Evolutionary conservation across 116 monocot genomes (phyloP), one percentile per base, ranked within the genome.

Genomic region (Dioscorea cayenensis): DNA sequence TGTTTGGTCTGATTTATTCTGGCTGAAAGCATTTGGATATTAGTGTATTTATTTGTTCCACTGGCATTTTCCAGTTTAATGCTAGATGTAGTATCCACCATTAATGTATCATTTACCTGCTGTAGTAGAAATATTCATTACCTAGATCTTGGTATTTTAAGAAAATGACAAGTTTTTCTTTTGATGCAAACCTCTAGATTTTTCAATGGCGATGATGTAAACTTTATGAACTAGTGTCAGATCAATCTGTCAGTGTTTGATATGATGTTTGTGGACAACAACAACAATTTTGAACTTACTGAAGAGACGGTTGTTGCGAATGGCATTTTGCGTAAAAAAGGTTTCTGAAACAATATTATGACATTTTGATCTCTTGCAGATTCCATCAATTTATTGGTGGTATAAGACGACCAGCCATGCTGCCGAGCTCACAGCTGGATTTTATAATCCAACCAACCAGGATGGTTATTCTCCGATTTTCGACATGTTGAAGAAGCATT

Each of bases 371-470:
- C 21, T 25, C 6, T 20, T 84, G 79, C 85, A 99, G 94, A 89
- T 94, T 84, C 94, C 99, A 58, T 78, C 86, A 65, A 77, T 94
- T 38, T 84, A 85, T 70, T 99, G 99, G 99, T 93, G 94, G 89
- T 99, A 91, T 64, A 91, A 74, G 64, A 85, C 99, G 18, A 62
- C 83, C 13, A 94, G 94, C 73, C 99, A 99, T 75, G 87, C 94
- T 70, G 83, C 94, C 61, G 94, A 99, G 77, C 82, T 94, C 32
- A 89, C 91, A 22, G 94, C 94, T 51, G 99, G 99, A 63, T 99
- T 81, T 69, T 84, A 99, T 72, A 99, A 99, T 73, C 86, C 89
- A 12, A 80, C 87, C 6, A 99, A 99, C 66, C 88, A 76, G 73
- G 91, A 99, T 82, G 99, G 99, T 28, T 99, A 99, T 74, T 71